Base-by-base conservation (phyloP, 768 basidiomycete genomes). In the Suillus hirtellus region DNA sequence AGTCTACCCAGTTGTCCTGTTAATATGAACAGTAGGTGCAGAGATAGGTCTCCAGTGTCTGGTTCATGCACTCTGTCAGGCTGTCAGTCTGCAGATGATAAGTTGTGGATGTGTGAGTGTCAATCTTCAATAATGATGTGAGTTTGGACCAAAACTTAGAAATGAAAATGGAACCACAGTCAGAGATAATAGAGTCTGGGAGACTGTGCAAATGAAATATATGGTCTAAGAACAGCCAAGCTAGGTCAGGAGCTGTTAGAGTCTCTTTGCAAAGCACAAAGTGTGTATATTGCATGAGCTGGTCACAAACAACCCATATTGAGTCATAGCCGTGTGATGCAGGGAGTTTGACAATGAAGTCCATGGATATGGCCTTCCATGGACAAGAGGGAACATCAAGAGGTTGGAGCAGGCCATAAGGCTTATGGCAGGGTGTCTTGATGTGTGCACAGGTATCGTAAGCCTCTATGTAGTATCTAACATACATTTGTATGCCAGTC, bases 1-100 rank as follows among this genome's bases (percentile, higher is more conserved):
- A n/a, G n/a, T n/a, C n/a, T n/a, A n/a, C n/a, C 80, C 80, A 82
- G 62, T 82, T 69, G 60, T 81, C 77, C 63, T 82, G 82, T 34
- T 79, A 74, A 47, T 78, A 78, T 0, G 69, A 74, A 59, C 61
- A 67, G 58, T 76, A 80, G 38, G 71, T 64, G 17, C 72, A 72
- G 10, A 84, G 71, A 62, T 79, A 80, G 0, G 71, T 66, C 58
- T 80, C 77, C 10, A 81, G 69, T 2, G 71, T 73, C 64, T 79
- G 74, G 60, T 80, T 81, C 24, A 68, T 70, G 21, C 74, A 64
- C 67, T 80, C 78, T 0, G 78, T 78, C 35, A 71, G 74, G 58
- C 76, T 73, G 60, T 82, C 76, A 5, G 78, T 77, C 66, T 82
- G 74, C 0, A 80, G 81, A 55, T 84, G 83, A 64, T 78, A 83